Conservation (phyloP, 2,329 filamentous ascomycete genomes). For the Davidsoniella australis region DNA sequence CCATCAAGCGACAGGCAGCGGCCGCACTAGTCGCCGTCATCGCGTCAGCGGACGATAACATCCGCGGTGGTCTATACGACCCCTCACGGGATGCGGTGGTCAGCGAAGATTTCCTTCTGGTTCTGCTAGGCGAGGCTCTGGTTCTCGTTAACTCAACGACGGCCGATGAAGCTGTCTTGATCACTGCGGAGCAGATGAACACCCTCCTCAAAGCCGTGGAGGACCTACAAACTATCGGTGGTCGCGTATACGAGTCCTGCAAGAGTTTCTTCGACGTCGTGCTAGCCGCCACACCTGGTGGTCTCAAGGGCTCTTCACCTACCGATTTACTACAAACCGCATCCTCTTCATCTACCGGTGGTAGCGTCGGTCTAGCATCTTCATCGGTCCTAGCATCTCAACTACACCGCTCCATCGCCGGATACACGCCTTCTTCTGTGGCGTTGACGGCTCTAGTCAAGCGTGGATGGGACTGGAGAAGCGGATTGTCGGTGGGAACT, state of each 20-base stretch:
- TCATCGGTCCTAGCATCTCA: slow-evolving; percentile 53
- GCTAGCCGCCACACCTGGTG: slow-evolving; percentile 46
- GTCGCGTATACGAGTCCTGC: slow-evolving; percentile 54
- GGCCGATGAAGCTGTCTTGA: slow-evolving; percentile 22
- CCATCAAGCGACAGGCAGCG: slow-evolving; percentile 51
- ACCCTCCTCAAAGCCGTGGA: slow-evolving; percentile 60
- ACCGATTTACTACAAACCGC: slow-evolving; percentile 39
- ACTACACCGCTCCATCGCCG: slow-evolving; percentile 41
- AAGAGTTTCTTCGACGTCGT: slow-evolving; percentile 66
- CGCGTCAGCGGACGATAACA: slow-evolving; percentile 72
- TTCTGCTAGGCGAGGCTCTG: slow-evolving; percentile 67
- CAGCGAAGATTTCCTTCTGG: slow-evolving; percentile 71
- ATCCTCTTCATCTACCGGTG: slow-evolving; percentile 30
- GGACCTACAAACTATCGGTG: slow-evolving; percentile 59
- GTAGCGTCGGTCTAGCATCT: slow-evolving; percentile 44
- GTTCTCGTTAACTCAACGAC: slow-evolving; percentile 44
- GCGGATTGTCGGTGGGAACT: slow-evolving; percentile 51
- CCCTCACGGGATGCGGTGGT: slow-evolving; percentile 65
- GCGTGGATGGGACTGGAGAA: slow-evolving; percentile 63
- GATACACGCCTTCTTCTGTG: slow-evolving; percentile 23
- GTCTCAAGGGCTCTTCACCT: slow-evolving; percentile 43
- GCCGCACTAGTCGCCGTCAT: slow-evolving; percentile 67
- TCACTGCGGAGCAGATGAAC: slow-evolving; percentile 58
- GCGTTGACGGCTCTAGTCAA: slow-evolving; percentile 17
- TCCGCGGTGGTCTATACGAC: slow-evolving; percentile 80